phyloP scores from a whole-genome alignment of 768 basidiomycete genomes.

The Phaeolepiota aurea region DNA sequence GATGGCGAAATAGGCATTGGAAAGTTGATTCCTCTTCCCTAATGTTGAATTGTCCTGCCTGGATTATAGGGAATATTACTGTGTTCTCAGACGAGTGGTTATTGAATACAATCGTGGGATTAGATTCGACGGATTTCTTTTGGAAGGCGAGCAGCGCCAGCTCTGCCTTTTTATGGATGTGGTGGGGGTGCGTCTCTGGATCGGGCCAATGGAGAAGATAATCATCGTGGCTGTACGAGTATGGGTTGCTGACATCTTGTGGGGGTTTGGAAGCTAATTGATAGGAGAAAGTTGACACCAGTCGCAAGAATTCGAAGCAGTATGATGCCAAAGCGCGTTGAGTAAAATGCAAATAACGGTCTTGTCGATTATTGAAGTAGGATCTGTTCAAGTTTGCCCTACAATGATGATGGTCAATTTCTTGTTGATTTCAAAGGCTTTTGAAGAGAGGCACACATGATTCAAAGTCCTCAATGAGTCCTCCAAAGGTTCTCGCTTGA shows the following conservation, averaged over 20 bases:
- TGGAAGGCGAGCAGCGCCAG: conserved; percentile 56
- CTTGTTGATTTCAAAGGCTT: background rate
- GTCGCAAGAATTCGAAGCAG: conserved; percentile 69
- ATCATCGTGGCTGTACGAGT: conserved; percentile 26
- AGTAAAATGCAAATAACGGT: conserved; percentile 80
- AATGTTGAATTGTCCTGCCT: conserved; percentile 82
- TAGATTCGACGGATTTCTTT: conserved; percentile 18
- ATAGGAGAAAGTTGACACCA: conserved; percentile 70
- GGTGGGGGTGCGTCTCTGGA: conserved; percentile 54
- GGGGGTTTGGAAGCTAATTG: conserved; percentile 23
- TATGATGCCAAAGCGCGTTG: conserved; percentile 70
- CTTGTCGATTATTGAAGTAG: conserved; percentile 93
- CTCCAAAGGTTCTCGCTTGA: too few relatives aligned
- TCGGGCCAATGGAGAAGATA: conserved; percentile 66
- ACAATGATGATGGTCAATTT: background rate
- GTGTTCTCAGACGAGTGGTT: conserved; percentile 26
- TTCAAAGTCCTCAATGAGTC: too few relatives aligned
- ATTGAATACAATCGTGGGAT: conserved; percentile 3
- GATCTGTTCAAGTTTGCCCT: conserved; percentile 92
- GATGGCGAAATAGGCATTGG: conserved; percentile 45
- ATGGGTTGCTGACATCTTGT: conserved; percentile 8
- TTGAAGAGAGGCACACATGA: too few relatives aligned
- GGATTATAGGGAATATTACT: conserved; percentile 73
- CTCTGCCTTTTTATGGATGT: conserved; percentile 55
- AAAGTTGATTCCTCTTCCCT: conserved; percentile 76